phyloP scores from a whole-genome alignment of 345 rosid genomes.

The Clarkia xantiana region DNA sequence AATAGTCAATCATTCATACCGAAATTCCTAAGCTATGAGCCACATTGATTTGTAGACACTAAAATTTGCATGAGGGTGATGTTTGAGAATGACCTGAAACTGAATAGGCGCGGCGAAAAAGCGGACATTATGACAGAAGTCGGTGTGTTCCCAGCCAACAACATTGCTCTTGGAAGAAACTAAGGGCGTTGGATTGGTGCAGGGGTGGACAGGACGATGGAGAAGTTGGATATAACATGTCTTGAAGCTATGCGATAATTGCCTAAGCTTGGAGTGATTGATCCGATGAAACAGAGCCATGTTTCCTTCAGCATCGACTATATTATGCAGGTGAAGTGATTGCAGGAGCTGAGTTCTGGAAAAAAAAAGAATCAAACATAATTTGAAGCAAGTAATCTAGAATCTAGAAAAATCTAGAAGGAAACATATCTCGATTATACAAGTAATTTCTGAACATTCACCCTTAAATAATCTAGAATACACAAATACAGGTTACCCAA shows the following conservation, averaged over 20 bases:
- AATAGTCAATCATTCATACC: too few relatives aligned
- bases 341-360: too few relatives aligned
- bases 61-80: background rate
- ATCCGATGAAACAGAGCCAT: conserved; percentile 34
- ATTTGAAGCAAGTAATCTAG: too few relatives aligned
- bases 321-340: too few relatives aligned
- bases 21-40: background rate
- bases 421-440: too few relatives aligned
- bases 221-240: conserved; percentile 17
- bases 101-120: conserved; percentile 33
- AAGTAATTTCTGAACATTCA: too few relatives aligned
- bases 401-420: too few relatives aligned
- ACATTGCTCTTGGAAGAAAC: conserved; percentile 5
- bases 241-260: conserved; percentile 14
- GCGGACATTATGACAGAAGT: conserved; percentile 23
- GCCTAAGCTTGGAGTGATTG: conserved; percentile 19
- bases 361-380: too few relatives aligned
- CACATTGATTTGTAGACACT: background rate
- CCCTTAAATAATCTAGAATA: too few relatives aligned
- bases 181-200: conserved; percentile 5
- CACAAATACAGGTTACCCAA: too few relatives aligned
- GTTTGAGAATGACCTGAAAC: conserved; percentile 12
- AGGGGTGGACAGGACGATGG: conserved; percentile 5
- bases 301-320: too few relatives aligned
- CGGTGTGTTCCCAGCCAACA: conserved; percentile 8